Evolutionary conservation across 140 eudicot genomes (phyloP), one percentile per base, ranked within the genome.

Genomic region (Ambrosia hybrid): DNA sequence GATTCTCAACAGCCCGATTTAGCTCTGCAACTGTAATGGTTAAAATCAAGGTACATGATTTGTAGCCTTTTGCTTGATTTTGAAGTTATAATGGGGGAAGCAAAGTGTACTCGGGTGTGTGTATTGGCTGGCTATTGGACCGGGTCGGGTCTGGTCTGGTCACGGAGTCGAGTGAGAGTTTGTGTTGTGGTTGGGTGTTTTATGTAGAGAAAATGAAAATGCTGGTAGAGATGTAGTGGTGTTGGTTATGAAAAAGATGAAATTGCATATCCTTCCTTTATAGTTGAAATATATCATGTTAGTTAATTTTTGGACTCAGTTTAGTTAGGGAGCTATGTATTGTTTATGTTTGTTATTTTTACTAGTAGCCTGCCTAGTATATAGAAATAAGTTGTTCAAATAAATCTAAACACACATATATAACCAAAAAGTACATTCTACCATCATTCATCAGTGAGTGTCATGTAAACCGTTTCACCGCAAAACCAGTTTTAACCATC

Each of bases 1-100:
- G 99, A 95, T 83, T 78, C 99, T 72, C 97, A 88, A 86, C 99
- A 95, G 75, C 99, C 99, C 1, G 97, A 95, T 83, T 76, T 95
- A 65, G 99, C 99, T 65, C 85, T 91, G 75, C 99, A 95, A 71
- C 95, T 95, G 39, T 95, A 71, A 70, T 76, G 33, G 60, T 39
- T 71, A n/a, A 21, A 52, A 9, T 17, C 41, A 4, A 43, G 74
- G 67, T 55, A 51, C 52, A 66, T 6, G 49, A 16, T 43, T 4
- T 59, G 37, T 58, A 46, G 71, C 57, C 57, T 46, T 33, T n/a
- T 13, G 49, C 15, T 55, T 15, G 59, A 55, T 55, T 55, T 55
- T 55, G 33, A 55, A 26, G 59, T 43, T 43, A 43, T 43, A 43
- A n/a, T 4, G 5, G 5, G 26, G n/a, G 33, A 34, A 51, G 11